Evolutionary conservation across 2,329 filamentous ascomycete genomes (phyloP).

Genomic region (Trematosphaeria pertusa): DNA sequence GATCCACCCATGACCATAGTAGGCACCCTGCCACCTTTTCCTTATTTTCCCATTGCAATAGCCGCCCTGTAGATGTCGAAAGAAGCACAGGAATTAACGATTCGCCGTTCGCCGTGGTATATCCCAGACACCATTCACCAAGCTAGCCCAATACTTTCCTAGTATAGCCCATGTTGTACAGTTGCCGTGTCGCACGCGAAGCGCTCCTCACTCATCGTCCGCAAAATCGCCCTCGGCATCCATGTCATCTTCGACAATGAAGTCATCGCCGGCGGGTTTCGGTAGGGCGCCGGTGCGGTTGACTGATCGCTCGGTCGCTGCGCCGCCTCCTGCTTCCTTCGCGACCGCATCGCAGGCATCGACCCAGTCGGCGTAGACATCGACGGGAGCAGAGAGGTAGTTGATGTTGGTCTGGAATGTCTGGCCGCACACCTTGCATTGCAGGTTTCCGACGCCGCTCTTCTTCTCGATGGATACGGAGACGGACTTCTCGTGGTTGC

Average conservation of each 20-base stretch:
- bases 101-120: constrained; percentile 31
- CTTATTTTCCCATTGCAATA: neutral
- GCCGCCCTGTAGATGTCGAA: neutral
- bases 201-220: constrained; percentile 19
- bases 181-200: constrained; percentile 8
- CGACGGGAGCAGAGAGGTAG: constrained; percentile 91
- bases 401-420: constrained; percentile 93
- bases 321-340: constrained; percentile 61
- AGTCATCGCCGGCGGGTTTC: constrained; percentile 39
- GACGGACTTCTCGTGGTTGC: constrained; percentile 95
- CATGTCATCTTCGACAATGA: constrained; percentile 48
- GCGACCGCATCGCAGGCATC: constrained; percentile 85
- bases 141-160: constrained; percentile 16
- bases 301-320: constrained; percentile 31
- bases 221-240: constrained; percentile 49
- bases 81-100: constrained; percentile 4
- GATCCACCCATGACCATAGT: no score
- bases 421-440: constrained; percentile 93
- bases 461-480: constrained; percentile 95
- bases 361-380: constrained; percentile 98
- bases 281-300: constrained; percentile 35
- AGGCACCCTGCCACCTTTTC: no score
- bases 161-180: constrained; percentile 18
- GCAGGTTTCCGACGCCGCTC: constrained; percentile 79
- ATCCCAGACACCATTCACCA: constrained; percentile 33